Percentiles rank a stretch among this genome's conserved stretches.
Conservation (phyloP, 495 filamentous ascomycete genomes). For the Letharia lupina region DNA sequence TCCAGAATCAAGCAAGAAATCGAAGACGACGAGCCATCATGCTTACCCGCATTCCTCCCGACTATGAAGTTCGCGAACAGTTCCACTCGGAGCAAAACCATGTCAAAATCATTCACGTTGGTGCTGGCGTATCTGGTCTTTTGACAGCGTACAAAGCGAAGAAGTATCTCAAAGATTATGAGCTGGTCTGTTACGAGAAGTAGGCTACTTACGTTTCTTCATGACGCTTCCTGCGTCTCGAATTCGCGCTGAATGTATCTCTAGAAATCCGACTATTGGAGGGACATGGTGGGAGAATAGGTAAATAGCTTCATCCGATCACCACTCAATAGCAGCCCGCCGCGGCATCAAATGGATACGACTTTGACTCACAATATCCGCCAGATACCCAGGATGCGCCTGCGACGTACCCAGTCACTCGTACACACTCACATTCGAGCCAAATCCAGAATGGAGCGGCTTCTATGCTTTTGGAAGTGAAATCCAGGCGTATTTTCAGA, state of each 20-base stretch:
- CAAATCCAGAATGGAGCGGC: not conserved
- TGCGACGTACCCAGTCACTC: constrained; percentile 1
- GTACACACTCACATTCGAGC: not conserved
- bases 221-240: not conserved
- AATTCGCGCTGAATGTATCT: not conserved
- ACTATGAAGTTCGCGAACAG: not conserved
- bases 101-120: not conserved
- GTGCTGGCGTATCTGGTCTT: not conserved
- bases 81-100: not conserved
- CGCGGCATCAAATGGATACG: not conserved
- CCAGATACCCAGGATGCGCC: not conserved
- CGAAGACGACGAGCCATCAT: not conserved
- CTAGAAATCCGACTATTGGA: not conserved
- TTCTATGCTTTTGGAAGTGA: not conserved
- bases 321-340: not conserved
- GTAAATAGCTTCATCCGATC: not conserved
- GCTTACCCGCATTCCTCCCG: not conserved
- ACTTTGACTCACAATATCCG: not conserved
- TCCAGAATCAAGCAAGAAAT: not conserved
- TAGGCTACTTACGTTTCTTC: not conserved
- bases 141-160: not conserved
- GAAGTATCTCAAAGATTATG: not conserved
- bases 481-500: not conserved
- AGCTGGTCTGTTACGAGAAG: not conserved
- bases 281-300: not conserved